phyloP scores from a whole-genome alignment of 768 basidiomycete genomes.

The Lyophyllum shimeji region DNA sequence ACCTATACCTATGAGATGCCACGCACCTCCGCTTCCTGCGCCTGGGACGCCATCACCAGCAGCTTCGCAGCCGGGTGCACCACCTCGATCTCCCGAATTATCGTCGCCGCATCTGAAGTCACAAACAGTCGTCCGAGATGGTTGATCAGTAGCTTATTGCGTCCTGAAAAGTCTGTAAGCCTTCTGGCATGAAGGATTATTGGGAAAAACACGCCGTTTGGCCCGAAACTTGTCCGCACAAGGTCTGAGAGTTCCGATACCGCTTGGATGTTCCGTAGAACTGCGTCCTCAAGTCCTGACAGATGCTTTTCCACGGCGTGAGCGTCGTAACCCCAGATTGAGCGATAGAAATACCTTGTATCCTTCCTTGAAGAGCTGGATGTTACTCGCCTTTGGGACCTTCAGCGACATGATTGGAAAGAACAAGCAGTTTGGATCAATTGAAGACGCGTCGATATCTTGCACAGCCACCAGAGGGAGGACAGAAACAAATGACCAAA shows the following conservation, averaged over 20 bases:
- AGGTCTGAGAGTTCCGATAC: constrained; percentile 94
- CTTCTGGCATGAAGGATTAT: background rate
- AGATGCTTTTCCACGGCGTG: constrained; percentile 50
- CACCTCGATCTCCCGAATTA: constrained; percentile 96
- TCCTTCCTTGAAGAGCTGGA: constrained; percentile 96
- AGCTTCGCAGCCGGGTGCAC: constrained; percentile 98
- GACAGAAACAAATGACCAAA: background rate
- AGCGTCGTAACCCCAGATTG: background rate
- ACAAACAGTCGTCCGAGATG: constrained; percentile 95
- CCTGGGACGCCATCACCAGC: constrained; percentile 98
- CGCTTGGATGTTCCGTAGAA: constrained; percentile 93
- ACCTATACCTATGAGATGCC: background rate
- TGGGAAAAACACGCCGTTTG: constrained; percentile 69
- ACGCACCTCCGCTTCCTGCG: constrained; percentile 90
- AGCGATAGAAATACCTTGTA: constrained; percentile 65
- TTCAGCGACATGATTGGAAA: constrained; percentile 76
- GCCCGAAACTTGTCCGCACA: constrained; percentile 94
- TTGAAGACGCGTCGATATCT: constrained; percentile 12
- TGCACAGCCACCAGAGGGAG: constrained; percentile 21
- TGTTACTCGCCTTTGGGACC: constrained; percentile 84
- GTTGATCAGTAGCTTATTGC: constrained; percentile 98
- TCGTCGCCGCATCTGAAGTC: constrained; percentile 98
- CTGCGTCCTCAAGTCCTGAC: constrained; percentile 94
- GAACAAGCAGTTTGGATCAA: constrained; percentile 8
- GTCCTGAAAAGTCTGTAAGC: constrained; percentile 46